Conservation (phyloP, 257 asterid genomes). For the Jaltomata sinuosa region DNA sequence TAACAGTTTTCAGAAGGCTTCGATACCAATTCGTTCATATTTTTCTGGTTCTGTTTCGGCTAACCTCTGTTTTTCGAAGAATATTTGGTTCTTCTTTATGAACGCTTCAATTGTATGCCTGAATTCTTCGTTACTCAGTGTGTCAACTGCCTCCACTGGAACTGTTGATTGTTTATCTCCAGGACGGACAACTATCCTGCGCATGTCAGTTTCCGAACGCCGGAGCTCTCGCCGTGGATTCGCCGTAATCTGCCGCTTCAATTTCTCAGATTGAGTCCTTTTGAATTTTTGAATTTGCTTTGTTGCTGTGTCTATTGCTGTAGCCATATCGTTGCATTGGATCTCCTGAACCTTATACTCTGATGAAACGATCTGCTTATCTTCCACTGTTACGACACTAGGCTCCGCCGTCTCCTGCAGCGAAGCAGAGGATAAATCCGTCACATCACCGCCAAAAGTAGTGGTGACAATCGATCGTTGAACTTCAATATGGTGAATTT, state of each 20-base stretch:
- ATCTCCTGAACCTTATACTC: constrained; percentile 7
- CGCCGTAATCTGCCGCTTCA: constrained; percentile 41
- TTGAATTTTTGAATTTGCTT: constrained; percentile 49
- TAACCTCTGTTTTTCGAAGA: constrained; percentile 23
- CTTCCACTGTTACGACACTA: not conserved
- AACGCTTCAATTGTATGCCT: constrained; percentile 58
- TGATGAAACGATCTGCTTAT: constrained; percentile 29
- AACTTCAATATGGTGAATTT: constrained; percentile 36
- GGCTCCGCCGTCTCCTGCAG: not conserved
- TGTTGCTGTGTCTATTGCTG: constrained; percentile 47
- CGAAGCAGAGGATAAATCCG: not conserved
- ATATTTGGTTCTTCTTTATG: constrained; percentile 33
- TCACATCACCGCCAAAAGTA: no score
- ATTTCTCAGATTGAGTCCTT: constrained; percentile 69
- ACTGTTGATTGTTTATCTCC: not conserved
- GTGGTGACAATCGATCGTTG: not conserved
- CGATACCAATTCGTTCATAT: not conserved
- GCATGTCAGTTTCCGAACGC: constrained; percentile 49
- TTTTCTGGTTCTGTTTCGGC: constrained; percentile 9
- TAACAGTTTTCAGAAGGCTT: not conserved
- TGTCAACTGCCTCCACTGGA: constrained; percentile 30
- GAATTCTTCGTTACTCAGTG: constrained; percentile 65
- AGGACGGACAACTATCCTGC: constrained; percentile 2
- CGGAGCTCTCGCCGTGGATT: constrained; percentile 31
- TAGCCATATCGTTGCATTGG: constrained; percentile 31